Conservation (phyloP, 257 asterid genomes). For the Fraxinus cuspidata region DNA sequence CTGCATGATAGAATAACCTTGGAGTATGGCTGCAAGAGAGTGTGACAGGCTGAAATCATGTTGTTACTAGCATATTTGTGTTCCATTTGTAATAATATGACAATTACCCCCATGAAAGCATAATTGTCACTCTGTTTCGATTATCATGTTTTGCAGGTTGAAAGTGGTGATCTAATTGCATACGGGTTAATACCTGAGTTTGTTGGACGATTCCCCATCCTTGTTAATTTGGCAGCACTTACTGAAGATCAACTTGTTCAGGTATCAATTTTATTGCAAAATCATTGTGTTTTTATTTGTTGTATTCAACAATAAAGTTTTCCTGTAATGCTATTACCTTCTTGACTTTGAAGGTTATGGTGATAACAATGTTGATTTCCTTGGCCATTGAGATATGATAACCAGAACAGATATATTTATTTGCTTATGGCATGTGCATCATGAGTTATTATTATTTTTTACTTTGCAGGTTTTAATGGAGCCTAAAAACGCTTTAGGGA, state of each 20-base stretch:
- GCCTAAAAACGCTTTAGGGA: constrained; percentile 94
- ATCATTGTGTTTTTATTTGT: constrained; percentile 10
- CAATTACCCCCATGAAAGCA: neutral
- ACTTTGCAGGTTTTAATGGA: constrained; percentile 79
- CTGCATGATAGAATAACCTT: neutral
- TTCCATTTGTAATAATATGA: neutral
- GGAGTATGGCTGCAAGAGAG: neutral
- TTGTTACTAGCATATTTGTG: neutral
- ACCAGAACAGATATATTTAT: neutral
- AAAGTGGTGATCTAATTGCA: constrained; percentile 95
- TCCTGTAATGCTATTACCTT: too few species aligned
- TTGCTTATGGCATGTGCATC: constrained; percentile 14
- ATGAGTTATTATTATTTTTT: constrained; percentile 1
- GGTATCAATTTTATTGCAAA: constrained; percentile 42
- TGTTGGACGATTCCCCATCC: constrained; percentile 95
- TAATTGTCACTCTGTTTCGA: constrained; percentile 1
- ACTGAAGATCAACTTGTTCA: constrained; percentile 98
- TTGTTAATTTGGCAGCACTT: constrained; percentile 87
- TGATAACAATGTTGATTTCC: neutral
- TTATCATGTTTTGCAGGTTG: constrained; percentile 61
- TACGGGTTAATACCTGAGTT: constrained; percentile 98
- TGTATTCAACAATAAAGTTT: neutral
- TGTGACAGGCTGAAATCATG: neutral
- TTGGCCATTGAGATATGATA: constrained; percentile 12
- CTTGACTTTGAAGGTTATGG: neutral